phyloP scores from a whole-genome alignment of 208 protist species.

The Trypanosoma scelopori region DNA sequence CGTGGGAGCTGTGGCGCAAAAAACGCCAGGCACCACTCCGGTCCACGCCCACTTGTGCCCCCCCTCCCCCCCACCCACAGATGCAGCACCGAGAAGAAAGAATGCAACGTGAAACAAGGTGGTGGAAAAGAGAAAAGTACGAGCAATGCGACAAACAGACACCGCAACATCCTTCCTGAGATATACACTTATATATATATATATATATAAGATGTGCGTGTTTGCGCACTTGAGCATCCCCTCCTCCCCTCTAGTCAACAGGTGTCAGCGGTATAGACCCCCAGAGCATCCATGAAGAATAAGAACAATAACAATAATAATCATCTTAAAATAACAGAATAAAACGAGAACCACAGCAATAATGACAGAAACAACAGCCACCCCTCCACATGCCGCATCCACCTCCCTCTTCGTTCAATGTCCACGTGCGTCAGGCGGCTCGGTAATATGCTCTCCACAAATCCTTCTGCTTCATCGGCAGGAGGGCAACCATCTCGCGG shows the following conservation, averaged over 20 bases:
- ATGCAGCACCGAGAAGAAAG: too few species aligned
- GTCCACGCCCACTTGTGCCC: neutral
- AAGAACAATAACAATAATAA: neutral
- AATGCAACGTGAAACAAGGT: neutral
- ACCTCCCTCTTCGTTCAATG: neutral
- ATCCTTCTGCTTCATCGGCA: slow-evolving; percentile 75
- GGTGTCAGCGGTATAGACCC: too few species aligned
- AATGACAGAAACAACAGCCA: neutral
- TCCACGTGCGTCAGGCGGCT: slow-evolving; percentile 15
- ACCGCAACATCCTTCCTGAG: neutral
- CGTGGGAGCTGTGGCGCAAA: too few species aligned
- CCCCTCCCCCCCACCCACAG: too few species aligned
- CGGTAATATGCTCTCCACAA: slow-evolving; percentile 54
- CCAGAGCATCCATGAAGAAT: neutral
- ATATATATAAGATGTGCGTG: neutral
- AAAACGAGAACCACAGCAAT: neutral
- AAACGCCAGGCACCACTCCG: too few species aligned
- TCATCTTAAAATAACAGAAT: too few species aligned
- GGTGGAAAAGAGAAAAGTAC: neutral
- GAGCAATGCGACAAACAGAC: neutral
- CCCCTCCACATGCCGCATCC: neutral
- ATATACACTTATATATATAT: slow-evolving; percentile 9
- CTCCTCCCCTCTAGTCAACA: too few species aligned
- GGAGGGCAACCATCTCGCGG: slow-evolving; percentile 68
- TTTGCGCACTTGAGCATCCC: too few species aligned